phyloP scores from a whole-genome alignment of 495 filamentous ascomycete genomes.

The Penicillium herquei region DNA sequence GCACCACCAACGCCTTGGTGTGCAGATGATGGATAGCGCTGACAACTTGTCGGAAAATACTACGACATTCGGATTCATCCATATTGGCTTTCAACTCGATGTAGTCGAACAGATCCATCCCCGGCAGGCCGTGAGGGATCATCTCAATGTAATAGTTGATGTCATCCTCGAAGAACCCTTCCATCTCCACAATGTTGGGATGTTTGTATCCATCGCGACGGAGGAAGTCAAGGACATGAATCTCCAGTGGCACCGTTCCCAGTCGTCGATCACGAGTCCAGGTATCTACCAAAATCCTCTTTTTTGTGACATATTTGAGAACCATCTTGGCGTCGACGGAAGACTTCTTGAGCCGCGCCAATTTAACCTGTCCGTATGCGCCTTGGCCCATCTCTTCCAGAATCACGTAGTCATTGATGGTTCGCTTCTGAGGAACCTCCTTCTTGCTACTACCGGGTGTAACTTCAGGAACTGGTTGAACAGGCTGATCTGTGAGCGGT shows the following conservation, averaged over 20 bases:
- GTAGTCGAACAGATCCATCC: constrained; percentile 99
- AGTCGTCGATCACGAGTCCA: constrained; percentile 94
- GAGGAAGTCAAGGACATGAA: constrained; percentile 95
- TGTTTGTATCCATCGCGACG: constrained; percentile 82
- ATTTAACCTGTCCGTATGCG: constrained; percentile 95
- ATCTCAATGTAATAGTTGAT: constrained; percentile 99
- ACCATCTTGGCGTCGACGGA: constrained; percentile 74
- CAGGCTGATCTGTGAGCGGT: constrained; percentile 48
- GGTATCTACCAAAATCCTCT: constrained; percentile 94
- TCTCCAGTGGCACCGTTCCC: constrained; percentile 96
- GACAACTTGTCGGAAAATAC: constrained; percentile 92
- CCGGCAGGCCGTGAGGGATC: constrained; percentile 91
- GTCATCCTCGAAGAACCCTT: constrained; percentile 97
- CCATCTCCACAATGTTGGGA: constrained; percentile 98
- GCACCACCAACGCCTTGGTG: constrained; percentile 86
- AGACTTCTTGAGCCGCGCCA: constrained; percentile 82
- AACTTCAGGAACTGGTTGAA: constrained; percentile 41
- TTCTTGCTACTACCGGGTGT: constrained; percentile 29
- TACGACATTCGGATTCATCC: constrained; percentile 90
- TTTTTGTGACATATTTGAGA: constrained; percentile 96
- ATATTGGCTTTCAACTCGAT: constrained; percentile 96
- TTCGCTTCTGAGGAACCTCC: constrained; percentile 60
- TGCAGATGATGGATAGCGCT: constrained; percentile 89
- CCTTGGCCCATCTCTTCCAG: constrained; percentile 99
- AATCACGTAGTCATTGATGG: constrained; percentile 85